phyloP scores from a whole-genome alignment of 495 filamentous ascomycete genomes.

The Penicillium taxi region DNA sequence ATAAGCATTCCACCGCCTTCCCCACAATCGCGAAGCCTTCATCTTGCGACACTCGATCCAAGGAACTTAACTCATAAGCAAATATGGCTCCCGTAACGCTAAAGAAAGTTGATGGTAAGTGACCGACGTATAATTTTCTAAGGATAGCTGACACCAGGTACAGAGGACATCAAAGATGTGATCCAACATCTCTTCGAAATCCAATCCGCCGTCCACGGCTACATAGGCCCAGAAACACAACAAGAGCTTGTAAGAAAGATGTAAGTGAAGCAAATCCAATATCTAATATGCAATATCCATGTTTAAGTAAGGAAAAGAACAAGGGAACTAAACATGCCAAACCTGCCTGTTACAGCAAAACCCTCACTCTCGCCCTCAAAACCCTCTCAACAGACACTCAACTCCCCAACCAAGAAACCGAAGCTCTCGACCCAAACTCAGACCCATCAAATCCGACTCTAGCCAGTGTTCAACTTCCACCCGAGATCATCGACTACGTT shows the following conservation, averaged over 20 bases:
- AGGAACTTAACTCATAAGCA: background rate
- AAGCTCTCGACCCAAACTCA: constrained; percentile 28
- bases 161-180: constrained; percentile 45
- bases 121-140: background rate
- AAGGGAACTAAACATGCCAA: constrained; percentile 1
- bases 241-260: constrained; percentile 55
- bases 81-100: constrained; percentile 41
- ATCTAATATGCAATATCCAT: constrained; percentile 2
- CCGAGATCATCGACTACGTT: constrained; percentile 90
- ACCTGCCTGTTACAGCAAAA: constrained; percentile 24
- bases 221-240: constrained; percentile 53
- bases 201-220: constrained; percentile 65
- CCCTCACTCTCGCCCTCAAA: constrained; percentile 33
- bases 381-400: constrained; percentile 37
- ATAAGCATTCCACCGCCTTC: constrained; percentile 15
- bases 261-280: constrained; percentile 30
- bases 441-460: constrained; percentile 41
- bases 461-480: constrained; percentile 55
- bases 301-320: constrained; percentile 11
- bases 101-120: constrained; percentile 44
- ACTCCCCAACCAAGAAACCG: constrained; percentile 14
- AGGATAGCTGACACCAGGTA: constrained; percentile 4
- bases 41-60: background rate
- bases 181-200: constrained; percentile 86
- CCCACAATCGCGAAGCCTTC: constrained; percentile 8